phyloP scores from a whole-genome alignment of 2,329 filamentous ascomycete genomes.

The Pyrenochaeta sp. region DNA sequence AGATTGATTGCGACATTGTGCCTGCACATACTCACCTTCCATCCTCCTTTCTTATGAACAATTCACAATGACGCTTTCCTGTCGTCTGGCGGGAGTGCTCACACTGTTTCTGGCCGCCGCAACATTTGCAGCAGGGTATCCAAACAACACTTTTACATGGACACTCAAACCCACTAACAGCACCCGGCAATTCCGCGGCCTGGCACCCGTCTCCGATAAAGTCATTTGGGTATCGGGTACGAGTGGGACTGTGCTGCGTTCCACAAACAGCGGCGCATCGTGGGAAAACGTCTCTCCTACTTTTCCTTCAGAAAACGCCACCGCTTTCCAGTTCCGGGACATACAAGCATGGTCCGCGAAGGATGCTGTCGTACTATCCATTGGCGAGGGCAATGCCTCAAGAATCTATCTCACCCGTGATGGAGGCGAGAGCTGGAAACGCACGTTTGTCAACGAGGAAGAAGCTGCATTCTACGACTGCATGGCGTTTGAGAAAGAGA shows the following conservation, averaged over 20 bases:
- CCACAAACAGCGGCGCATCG: slow-evolving; percentile 27
- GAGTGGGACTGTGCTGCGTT: slow-evolving; percentile 36
- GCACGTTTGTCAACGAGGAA: slow-evolving; percentile 35
- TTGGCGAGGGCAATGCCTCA: slow-evolving; percentile 35
- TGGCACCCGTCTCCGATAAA: slow-evolving; percentile 27
- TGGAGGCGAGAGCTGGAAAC: slow-evolving; percentile 31
- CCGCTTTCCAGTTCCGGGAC: slow-evolving; percentile 36
- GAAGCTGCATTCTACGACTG: slow-evolving; percentile 39
- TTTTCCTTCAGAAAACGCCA: slow-evolving; percentile 27
- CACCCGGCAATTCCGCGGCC: slow-evolving; percentile 37
- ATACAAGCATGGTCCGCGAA: slow-evolving; percentile 35
- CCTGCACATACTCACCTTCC: neutral
- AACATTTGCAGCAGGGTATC: slow-evolving; percentile 1
- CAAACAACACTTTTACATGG: slow-evolving; percentile 18
- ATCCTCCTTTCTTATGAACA: neutral
- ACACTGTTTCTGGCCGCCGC: neutral
- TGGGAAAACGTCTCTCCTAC: slow-evolving; percentile 37
- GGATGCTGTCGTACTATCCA: slow-evolving; percentile 30
- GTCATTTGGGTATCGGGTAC: slow-evolving; percentile 38
- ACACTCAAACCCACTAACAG: slow-evolving; percentile 32
- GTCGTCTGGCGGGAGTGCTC: neutral
- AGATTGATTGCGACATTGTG: neutral
- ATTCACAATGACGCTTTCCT: neutral
- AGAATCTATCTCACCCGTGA: slow-evolving; percentile 34
- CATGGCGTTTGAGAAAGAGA: slow-evolving; percentile 35